Evolutionary conservation across 108 stramenopile species (phyloP), one percentile per base, ranked within the genome.

Genomic region (Fistulifera pelliculosa): DNA sequence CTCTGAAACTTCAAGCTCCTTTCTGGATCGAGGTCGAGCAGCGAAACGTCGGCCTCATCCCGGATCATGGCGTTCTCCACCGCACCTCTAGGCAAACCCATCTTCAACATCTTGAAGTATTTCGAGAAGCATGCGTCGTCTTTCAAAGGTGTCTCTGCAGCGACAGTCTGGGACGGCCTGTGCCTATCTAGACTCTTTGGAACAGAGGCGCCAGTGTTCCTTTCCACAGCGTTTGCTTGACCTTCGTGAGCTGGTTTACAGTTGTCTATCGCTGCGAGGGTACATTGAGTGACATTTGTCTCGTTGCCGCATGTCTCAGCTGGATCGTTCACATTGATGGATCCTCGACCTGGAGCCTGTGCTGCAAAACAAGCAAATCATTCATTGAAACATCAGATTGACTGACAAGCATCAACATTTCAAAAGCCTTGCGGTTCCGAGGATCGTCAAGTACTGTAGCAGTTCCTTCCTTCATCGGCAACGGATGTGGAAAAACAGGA

Each of bases 21-120:
- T 10, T 76, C 67, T 15, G 69, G 83, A 57, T 89, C 85, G 14
- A 86, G 59, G 56, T 93, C 89, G 60, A 93, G 76, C 10, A 84
- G 68, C 14, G 60, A 41, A 31, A 77, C 69, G 49, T 83, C 77
- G 38, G 64, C 44, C 8, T 66, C 75, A 53, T 79, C 81, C 12
- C 81, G 49, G 40, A 56, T 51, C 40, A 79, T 41, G 18, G 80
- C 75, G 59, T 82, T 80, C 44, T 74, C 62, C 1, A 86, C 76
- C 11, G 77, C 77, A 49, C 69, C 84, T 28, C 50, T 54, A 16
- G 84, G 80, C 25, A 81, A 47, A 0, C 77, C 75, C 68, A 81
- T 69, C 11, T 56, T 68, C 21, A 71, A 14, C 85, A 87, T 77
- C 49, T 81, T 78, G 62, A 78, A 83, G 38, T 77, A 87, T 53